Conservation (phyloP, 2,329 filamentous ascomycete species). For the Phaeoacremonium minimum region DNA sequence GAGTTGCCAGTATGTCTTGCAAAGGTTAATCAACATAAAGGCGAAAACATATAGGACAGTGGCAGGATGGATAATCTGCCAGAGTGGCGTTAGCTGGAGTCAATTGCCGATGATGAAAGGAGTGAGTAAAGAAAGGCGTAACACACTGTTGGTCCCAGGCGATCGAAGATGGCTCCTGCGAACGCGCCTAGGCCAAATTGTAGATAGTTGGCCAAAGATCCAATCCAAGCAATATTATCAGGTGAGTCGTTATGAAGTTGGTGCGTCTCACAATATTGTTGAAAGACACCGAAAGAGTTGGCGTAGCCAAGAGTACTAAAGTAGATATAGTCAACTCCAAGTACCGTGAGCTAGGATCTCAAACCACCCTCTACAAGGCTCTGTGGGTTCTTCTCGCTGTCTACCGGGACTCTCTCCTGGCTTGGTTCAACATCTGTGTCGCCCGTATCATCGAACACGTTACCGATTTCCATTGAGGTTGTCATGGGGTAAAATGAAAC, state of each 20-base stretch:
- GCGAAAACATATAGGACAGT: slow-evolving; percentile 15
- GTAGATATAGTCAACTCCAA: slow-evolving; percentile 26
- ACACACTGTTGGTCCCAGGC: slow-evolving; percentile 32
- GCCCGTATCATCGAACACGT: too few relatives aligned
- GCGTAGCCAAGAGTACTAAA: slow-evolving; percentile 34
- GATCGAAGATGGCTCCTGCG: slow-evolving; percentile 34
- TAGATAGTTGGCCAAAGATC: slow-evolving; percentile 29
- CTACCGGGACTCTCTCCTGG: too few relatives aligned
- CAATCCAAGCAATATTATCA: slow-evolving; percentile 36
- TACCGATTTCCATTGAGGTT: too few relatives aligned
- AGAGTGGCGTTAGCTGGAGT: slow-evolving; percentile 2
- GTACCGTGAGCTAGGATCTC: slow-evolving; percentile 34
- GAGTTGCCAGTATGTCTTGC: slow-evolving; percentile 70
- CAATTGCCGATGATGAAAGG: too few relatives aligned
- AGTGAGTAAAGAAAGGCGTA: slow-evolving; percentile 10
- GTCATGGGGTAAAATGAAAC: too few relatives aligned
- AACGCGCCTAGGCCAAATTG: slow-evolving; percentile 27
- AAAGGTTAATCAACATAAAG: slow-evolving; percentile 28
- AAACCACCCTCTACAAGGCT: slow-evolving; percentile 28
- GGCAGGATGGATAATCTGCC: slow-evolving; percentile 8
- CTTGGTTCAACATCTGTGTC: too few relatives aligned
- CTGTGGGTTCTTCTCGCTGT: too few relatives aligned
- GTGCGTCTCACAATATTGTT: slow-evolving; percentile 35
- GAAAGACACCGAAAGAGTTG: slow-evolving; percentile 40
- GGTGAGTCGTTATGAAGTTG: slow-evolving; percentile 22